phyloP scores from a whole-genome alignment of 1,139 yeast species.

The Suhomyces wounanorum region DNA sequence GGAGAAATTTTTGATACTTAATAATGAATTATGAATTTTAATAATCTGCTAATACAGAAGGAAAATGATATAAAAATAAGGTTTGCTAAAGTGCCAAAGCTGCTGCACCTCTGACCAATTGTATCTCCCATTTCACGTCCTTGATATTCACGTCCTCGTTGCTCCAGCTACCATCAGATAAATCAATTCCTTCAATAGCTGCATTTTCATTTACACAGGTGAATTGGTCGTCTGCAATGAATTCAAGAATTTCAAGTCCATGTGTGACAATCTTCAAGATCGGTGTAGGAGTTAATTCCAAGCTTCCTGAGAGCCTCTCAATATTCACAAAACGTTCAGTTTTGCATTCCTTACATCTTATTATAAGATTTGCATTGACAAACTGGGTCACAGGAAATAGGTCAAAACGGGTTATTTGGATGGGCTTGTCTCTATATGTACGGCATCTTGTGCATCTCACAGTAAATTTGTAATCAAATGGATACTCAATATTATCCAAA shows the following conservation, averaged over 20 bases:
- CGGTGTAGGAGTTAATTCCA: slow-evolving; percentile 15
- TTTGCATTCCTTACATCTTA: slow-evolving; percentile 22
- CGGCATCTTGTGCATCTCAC: slow-evolving; percentile 23
- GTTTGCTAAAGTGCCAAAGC: not conserved
- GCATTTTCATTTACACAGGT: slow-evolving; percentile 16
- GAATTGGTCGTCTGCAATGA: slow-evolving; percentile 23
- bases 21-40: too few relatives aligned
- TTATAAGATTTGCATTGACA: slow-evolving; percentile 22
- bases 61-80: not conserved
- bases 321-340: slow-evolving; percentile 21
- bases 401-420: slow-evolving; percentile 22
- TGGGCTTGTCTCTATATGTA: slow-evolving; percentile 20
- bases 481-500: slow-evolving; percentile 18
- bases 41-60: not conserved
- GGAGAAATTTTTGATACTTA: too few relatives aligned
- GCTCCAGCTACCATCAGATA: slow-evolving; percentile 23
- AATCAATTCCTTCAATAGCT: slow-evolving; percentile 20
- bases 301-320: slow-evolving; percentile 11
- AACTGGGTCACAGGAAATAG: slow-evolving; percentile 20
- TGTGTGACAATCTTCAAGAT: slow-evolving; percentile 20
- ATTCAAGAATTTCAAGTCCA: slow-evolving; percentile 21
- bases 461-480: slow-evolving; percentile 23
- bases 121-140: slow-evolving; percentile 16
- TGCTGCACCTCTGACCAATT: slow-evolving; percentile 6
- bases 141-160: slow-evolving; percentile 21